Percentiles rank a stretch among this genome's conserved stretches.
Conservation (phyloP, 345 rosid genomes). For the Dimocarpus longan region DNA sequence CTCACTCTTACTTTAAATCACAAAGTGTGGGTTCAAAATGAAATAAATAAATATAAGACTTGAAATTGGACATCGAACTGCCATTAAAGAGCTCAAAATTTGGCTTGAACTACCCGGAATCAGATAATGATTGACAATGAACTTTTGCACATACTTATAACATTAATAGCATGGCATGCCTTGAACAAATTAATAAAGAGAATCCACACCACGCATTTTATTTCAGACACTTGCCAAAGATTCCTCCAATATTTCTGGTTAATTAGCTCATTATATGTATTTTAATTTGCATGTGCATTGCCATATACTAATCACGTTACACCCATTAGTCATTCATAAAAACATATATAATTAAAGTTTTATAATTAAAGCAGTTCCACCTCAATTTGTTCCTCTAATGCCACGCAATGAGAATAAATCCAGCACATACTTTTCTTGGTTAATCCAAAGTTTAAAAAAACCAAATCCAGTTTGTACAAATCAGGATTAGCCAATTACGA, state of each 20-base stretch:
- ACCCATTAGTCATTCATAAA: conserved; percentile 1
- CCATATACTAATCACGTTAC: neutral
- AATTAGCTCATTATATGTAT: too few relatives aligned
- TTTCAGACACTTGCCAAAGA: too few relatives aligned
- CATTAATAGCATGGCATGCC: neutral
- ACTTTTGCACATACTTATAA: neutral
- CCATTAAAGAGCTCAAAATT: neutral
- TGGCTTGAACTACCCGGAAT: too few relatives aligned
- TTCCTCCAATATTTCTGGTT: too few relatives aligned
- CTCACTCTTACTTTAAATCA: too few relatives aligned
- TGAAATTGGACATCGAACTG: neutral
- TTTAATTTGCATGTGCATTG: conserved; percentile 11
- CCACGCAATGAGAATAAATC: conserved; percentile 22
- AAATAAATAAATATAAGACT: too few relatives aligned
- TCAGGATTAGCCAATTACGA: neutral
- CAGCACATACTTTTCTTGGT: conserved; percentile 17
- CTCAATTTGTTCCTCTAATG: conserved; percentile 2
- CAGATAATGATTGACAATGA: too few relatives aligned
- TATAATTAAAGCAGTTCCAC: conserved; percentile 20
- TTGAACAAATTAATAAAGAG: neutral
- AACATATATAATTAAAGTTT: neutral
- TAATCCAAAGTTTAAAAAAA: conserved; percentile 8
- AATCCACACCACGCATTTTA: neutral
- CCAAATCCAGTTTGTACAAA: neutral
- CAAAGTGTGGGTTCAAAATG: too few relatives aligned